Evolutionary conservation across 2,329 filamentous ascomycete genomes (phyloP).

Genomic region (Penicillium sclerotigenum): DNA sequence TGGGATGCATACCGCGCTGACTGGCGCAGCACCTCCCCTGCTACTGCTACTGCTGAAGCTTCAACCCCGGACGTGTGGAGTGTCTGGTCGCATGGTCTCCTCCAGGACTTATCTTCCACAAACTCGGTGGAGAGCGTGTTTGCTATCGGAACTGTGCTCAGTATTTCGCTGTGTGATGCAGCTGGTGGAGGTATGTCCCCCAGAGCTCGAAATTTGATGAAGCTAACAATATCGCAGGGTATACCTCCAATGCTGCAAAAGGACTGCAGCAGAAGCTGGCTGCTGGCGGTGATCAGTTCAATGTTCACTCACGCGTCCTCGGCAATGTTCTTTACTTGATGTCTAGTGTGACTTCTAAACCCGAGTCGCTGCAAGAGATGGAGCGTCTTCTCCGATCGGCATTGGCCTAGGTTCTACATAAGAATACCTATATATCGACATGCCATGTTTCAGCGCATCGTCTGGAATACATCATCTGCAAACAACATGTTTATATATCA

Average conservation of each 20-base stretch:
- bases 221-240: constrained; percentile 41
- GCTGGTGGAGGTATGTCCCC: constrained; percentile 41
- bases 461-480: background rate
- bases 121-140: constrained; percentile 62
- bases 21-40: constrained; percentile 39
- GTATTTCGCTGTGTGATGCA: constrained; percentile 57
- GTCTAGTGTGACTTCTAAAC: constrained; percentile 52
- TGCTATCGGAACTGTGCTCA: constrained; percentile 71
- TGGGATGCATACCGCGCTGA: constrained; percentile 57
- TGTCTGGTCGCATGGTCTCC: constrained; percentile 63
- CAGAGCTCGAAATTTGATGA: background rate
- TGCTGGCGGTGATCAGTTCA: constrained; percentile 38
- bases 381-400: constrained; percentile 42
- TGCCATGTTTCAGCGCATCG: background rate
- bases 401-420: constrained; percentile 21
- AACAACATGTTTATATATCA: too few species aligned
- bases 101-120: constrained; percentile 58
- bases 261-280: constrained; percentile 52
- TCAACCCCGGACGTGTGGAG: constrained; percentile 56
- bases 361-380: constrained; percentile 41
- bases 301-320: constrained; percentile 58
- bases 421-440: background rate
- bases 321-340: constrained; percentile 62
- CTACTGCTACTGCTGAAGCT: background rate
- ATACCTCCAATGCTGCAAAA: constrained; percentile 55